Conservation (phyloP, 495 filamentous ascomycete species). For the Bathelium albidoporum region DNA sequence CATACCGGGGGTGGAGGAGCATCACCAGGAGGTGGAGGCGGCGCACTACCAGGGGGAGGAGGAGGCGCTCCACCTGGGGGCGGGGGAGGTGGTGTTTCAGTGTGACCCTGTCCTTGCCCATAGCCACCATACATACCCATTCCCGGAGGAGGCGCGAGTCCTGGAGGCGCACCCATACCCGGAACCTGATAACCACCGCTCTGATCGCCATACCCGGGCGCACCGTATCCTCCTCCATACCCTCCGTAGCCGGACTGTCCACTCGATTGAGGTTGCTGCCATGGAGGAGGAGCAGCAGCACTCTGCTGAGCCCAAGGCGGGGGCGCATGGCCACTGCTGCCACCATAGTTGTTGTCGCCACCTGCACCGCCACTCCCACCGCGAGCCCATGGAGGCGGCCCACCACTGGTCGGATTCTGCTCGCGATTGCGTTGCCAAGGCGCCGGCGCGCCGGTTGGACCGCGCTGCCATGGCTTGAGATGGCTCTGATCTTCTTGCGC, state of each 20-base stretch:
- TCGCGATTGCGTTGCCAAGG: constrained; percentile 47
- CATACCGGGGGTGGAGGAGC: constrained; percentile 9
- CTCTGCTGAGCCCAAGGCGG: constrained; percentile 2
- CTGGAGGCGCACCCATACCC: neutral
- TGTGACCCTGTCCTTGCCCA: constrained; percentile 5
- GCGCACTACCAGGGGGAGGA: neutral
- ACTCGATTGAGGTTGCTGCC: neutral
- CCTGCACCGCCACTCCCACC: constrained; percentile 13
- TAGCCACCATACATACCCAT: constrained; percentile 4
- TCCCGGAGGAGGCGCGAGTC: neutral
- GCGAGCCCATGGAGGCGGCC: constrained; percentile 18
- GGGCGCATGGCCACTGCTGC: constrained; percentile 9
- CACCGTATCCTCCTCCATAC: constrained; percentile 12
- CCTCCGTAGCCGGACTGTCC: constrained; percentile 4
- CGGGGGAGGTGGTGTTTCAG: neutral
- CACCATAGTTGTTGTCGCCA: constrained; percentile 5
- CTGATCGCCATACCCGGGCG: constrained; percentile 7
- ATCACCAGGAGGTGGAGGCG: constrained; percentile 11
- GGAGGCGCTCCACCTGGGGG: constrained; percentile 7
- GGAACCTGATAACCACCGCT: neutral
- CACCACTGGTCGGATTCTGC: constrained; percentile 7
- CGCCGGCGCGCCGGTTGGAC: constrained; percentile 76
- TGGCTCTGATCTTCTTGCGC: constrained; percentile 43
- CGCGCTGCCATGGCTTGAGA: constrained; percentile 83
- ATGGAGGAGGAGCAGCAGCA: constrained; percentile 6